phyloP scores from a whole-genome alignment of 768 basidiomycete species.

The Auricularia cornea region DNA sequence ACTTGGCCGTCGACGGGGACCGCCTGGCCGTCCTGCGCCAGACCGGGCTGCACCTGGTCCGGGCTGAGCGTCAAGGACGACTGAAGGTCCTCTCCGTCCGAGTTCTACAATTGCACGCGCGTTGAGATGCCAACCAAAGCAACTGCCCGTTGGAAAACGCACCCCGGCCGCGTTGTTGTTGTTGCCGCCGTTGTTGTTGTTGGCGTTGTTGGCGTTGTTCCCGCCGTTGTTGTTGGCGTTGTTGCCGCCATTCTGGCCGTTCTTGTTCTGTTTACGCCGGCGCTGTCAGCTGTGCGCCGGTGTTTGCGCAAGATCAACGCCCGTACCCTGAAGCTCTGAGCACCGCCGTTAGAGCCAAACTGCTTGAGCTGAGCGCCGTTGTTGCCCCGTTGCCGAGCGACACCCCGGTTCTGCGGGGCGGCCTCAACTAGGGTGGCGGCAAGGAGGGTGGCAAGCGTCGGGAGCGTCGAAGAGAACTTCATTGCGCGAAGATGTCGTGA shows the following conservation, averaged over 20 bases:
- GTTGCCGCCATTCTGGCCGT: background rate
- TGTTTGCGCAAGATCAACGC: background rate
- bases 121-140: background rate
- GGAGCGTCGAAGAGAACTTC: background rate
- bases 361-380: background rate
- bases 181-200: background rate
- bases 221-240: background rate
- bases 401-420: background rate
- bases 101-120: background rate
- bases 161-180: background rate
- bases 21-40: constrained; percentile 43
- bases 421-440: background rate
- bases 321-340: background rate
- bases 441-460: background rate
- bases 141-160: background rate
- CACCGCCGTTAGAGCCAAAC: background rate
- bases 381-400: background rate
- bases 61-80: constrained; percentile 30
- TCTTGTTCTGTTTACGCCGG: too few relatives aligned
- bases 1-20: constrained; percentile 38
- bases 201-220: background rate
- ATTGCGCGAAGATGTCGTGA: background rate
- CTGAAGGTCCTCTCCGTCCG: background rate
- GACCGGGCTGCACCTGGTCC: constrained; percentile 35
- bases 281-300: too few relatives aligned